phyloP scores from a whole-genome alignment of 768 basidiomycete species.

The Pholiota microspora region DNA sequence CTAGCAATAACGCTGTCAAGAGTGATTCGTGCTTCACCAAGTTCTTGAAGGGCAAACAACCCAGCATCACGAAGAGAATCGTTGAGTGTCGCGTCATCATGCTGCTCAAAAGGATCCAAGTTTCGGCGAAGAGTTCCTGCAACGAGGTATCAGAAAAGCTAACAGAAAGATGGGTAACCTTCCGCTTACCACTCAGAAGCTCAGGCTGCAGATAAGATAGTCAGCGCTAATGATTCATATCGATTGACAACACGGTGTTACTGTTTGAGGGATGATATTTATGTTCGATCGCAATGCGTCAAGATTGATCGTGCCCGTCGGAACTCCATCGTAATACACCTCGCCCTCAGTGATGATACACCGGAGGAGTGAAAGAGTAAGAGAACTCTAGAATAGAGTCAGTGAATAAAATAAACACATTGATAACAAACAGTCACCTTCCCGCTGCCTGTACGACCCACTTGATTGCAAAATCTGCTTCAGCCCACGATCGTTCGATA shows the following conservation, averaged over 20 bases:
- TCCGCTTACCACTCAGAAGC: constrained; percentile 47
- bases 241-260: constrained; percentile 4
- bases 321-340: constrained; percentile 54
- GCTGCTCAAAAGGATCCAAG: constrained; percentile 60
- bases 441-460: constrained; percentile 21
- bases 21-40: constrained; percentile 46
- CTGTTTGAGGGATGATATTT: constrained; percentile 56
- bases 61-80: constrained; percentile 40
- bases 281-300: constrained; percentile 54
- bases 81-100: constrained; percentile 47
- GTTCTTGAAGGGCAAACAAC: constrained; percentile 37
- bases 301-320: constrained; percentile 48
- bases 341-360: constrained; percentile 55
- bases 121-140: constrained; percentile 53
- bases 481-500: no score
- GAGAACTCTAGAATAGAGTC: constrained; percentile 39
- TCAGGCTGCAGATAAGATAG: constrained; percentile 31
- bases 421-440: constrained; percentile 7
- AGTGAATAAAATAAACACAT: not conserved
- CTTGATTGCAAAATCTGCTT: no score
- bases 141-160: not conserved
- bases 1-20: constrained; percentile 43
- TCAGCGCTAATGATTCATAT: not conserved
- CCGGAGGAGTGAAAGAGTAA: constrained; percentile 52
- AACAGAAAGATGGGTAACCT: not conserved